phyloP scores from a whole-genome alignment of 345 rosid species.

The Conringia planisiliqua region DNA sequence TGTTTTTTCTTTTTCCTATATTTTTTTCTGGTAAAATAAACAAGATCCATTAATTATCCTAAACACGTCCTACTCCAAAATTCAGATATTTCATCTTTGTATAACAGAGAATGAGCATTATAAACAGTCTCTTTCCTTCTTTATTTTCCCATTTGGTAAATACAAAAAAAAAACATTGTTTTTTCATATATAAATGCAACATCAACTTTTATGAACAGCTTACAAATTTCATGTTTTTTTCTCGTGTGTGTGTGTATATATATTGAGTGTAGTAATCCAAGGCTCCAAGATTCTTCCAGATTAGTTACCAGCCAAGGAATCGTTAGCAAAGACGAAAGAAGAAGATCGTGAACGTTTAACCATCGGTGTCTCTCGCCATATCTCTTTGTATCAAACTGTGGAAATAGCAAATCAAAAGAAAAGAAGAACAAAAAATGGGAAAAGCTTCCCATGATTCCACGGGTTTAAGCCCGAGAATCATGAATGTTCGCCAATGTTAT shows the following conservation, averaged over 20 bases:
- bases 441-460: neutral
- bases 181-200: conserved; percentile 2
- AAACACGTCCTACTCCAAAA: neutral
- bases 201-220: conserved; percentile 21
- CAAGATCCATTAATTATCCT: neutral
- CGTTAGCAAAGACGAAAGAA: neutral
- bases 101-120: neutral
- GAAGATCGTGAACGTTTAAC: neutral
- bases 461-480: neutral
- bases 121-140: neutral
- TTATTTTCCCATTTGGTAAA: neutral
- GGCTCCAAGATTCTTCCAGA: conserved; percentile 7
- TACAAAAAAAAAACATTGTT: neutral
- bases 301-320: neutral
- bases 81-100: neutral
- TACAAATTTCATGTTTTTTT: neutral
- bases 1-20: neutral
- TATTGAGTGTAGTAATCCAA: neutral
- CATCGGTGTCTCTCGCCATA: neutral
- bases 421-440: too few relatives aligned
- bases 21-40: neutral
- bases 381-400: neutral
- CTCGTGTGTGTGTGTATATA: neutral
- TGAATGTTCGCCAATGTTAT: conserved; percentile 16
- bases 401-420: neutral